Conservation (phyloP, 2,329 filamentous ascomycete genomes). For the Microcyclosporella mali region DNA sequence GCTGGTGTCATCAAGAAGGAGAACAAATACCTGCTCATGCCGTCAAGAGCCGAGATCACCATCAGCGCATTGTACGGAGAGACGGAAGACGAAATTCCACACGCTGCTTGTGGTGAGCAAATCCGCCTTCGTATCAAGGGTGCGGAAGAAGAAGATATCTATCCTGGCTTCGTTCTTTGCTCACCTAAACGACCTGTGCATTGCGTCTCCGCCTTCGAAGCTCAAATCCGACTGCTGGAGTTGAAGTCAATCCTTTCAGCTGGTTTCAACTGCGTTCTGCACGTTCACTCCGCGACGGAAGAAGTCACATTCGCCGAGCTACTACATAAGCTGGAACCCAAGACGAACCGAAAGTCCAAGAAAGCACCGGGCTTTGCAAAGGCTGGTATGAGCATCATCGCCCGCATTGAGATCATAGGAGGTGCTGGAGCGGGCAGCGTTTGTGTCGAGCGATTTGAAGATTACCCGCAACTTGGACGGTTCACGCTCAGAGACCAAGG, state of each 20-base stretch:
- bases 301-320: slow-evolving; percentile 87
- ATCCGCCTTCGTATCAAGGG: slow-evolving; percentile 86
- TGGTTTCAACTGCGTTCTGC: slow-evolving; percentile 95
- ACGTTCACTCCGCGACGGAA: slow-evolving; percentile 95
- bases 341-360: slow-evolving; percentile 90
- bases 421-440: slow-evolving; percentile 72
- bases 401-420: slow-evolving; percentile 70
- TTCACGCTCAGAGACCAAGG: slow-evolving; percentile 85
- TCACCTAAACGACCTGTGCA: slow-evolving; percentile 90
- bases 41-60: slow-evolving; percentile 75
- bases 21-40: slow-evolving; percentile 86
- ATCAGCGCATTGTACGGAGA: slow-evolving; percentile 87
- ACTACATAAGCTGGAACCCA: slow-evolving; percentile 91
- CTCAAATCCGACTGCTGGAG: slow-evolving; percentile 91
- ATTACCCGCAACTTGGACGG: slow-evolving; percentile 88
- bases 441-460: slow-evolving; percentile 90
- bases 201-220: slow-evolving; percentile 83
- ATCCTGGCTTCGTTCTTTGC: slow-evolving; percentile 93
- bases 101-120: slow-evolving; percentile 88
- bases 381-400: slow-evolving; percentile 79
- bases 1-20: slow-evolving; percentile 90
- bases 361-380: slow-evolving; percentile 84
- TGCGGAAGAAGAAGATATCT: slow-evolving; percentile 93
- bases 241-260: slow-evolving; percentile 89
- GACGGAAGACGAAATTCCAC: slow-evolving; percentile 81